Evolutionary conservation across 2,329 filamentous ascomycete genomes (phyloP), one percentile per base, ranked within the genome.

Genomic region (Rhinocladiella similis): DNA sequence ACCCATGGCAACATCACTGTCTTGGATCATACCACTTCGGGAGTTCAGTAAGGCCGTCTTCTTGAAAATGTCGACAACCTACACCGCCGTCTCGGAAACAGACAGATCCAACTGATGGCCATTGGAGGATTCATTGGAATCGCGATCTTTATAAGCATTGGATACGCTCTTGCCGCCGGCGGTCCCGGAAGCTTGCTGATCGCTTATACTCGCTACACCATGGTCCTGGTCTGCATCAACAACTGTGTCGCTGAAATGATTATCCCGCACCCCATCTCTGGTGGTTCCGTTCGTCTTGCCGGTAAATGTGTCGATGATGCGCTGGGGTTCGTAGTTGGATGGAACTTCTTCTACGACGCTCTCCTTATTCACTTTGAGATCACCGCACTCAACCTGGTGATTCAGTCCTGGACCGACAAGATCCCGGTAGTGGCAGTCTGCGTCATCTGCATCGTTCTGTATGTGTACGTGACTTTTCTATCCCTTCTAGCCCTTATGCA

Each of bases 81-180:
- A 4, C 77, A 81, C 45, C 77, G 80, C 45, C 75, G 75, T 46
- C 74, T 83, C 43, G 74, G 75, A 60, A 82, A 82, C 66, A 74
- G 80, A 50, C 78, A 83, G 63, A 81, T 84, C 64, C 81, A 84
- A 68, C 74, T 84, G 33, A 83, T 75, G 45, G 73, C 72, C 22
- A 75, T 75, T 42, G 73, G 73, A 18, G 73, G 73, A 18, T 71
- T 70, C 3, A 73, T 75, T 27, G 71, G 73, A 42, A 72, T 67
- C 0, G 71, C 69, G 12, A 64, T 75, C 9, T 73, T 74, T 56
- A 69, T 74, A 36, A 69, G 66, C 57, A 75, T 75, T 50, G 72
- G 73, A 13, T 62, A 61, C 5, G 73, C 68, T 45, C 63, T 75
- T 14, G 65, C 68, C 22, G 62, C 71, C 16, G 73, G 70, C 42